Evolutionary conservation across 2,329 filamentous ascomycete species (phyloP), one percentile per base, ranked within the genome.

Genomic region (Phialophora chinensis): DNA sequence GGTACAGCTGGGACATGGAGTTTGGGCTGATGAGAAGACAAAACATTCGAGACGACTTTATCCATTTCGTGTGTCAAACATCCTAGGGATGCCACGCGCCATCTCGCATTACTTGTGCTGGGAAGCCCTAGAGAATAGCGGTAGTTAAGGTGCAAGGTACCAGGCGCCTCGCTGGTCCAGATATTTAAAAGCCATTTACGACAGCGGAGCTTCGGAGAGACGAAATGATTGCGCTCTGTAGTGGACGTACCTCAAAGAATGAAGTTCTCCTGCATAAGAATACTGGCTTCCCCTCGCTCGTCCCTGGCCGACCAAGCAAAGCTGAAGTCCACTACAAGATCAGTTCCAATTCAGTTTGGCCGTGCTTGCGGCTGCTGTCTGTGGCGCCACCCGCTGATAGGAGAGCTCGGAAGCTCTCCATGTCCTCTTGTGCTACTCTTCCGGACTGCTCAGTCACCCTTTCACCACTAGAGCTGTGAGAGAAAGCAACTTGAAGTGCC

Each of bases 1-100:
- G 20, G 49, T 52, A 29, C 14, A 25, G 49, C 49, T 12, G 49
- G 23, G 27, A 27, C 20, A 23, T 14, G 49, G 49, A 52, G 49
- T 52, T 29, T 52, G 49, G 23, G 49, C 20, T 7, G 49, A 52
- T 52, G 49, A 52, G 49, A 52, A 17, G 25, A 27, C 49, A n/a
- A 27, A 52, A 27, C 25, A 17, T 52, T 52, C 25, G 8, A 11
- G 49, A 27, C 8, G 11, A 52, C 11, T 14, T 11, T 27, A 29
- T 52, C 6, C 38, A 44, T 44, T 44, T 44, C 35, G 17, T 44
- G 38, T 8, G 17, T 44, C 38, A n/a, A 35, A 8, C 17, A n/a
- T 14, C 35, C 6, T 2, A 17, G 12, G 12, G 35, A 17, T 17
- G 3, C 11, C 35, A 38, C 31, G 35, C 14, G 11, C 35, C 35